These are phyloP conservation scores for Mallotus nudiflorus DNA, from an alignment of 345 rosid genomes.

Conservation along the genomic window DNA sequence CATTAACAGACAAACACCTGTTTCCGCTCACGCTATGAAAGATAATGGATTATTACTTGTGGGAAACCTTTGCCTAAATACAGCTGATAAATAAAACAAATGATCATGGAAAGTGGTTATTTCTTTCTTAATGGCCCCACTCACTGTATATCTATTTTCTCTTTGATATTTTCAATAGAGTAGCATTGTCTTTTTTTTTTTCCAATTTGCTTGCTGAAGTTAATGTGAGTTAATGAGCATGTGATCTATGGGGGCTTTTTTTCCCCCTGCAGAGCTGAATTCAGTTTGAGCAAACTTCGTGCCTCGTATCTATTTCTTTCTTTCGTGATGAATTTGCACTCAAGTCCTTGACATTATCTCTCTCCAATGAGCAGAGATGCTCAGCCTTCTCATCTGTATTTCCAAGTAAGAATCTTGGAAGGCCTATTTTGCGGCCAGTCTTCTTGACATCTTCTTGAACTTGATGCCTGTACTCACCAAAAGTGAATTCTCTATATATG, in stretches of 20 bases:
- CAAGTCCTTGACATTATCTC: not conserved
- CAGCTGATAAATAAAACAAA: too few relatives aligned
- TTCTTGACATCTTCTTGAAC: conserved; percentile 60
- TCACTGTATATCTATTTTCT: not conserved
- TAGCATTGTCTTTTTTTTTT: too few relatives aligned
- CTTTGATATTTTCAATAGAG: not conserved
- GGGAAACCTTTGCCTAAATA: too few relatives aligned
- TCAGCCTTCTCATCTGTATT: not conserved
- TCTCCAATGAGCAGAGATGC: not conserved
- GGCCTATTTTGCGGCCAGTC: conserved; percentile 60
- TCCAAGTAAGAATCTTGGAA: conserved; percentile 48
- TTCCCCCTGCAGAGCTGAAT: not conserved
- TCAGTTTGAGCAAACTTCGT: too few relatives aligned
- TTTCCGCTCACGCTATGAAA: too few relatives aligned
- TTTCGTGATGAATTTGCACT: not conserved
- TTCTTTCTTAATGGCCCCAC: too few relatives aligned
- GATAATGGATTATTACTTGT: too few relatives aligned
- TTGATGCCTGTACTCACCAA: conserved; percentile 55
- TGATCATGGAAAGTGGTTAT: too few relatives aligned
- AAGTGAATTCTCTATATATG: conserved; percentile 56
- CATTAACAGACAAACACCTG: too few relatives aligned
- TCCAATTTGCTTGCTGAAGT: not conserved
- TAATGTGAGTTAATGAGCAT: not conserved
- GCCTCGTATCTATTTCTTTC: not conserved
- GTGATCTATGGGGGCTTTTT: too few relatives aligned